Evolutionary conservation across 2,329 filamentous ascomycete species (phyloP).

Genomic region (Apiospora phragmitis): DNA sequence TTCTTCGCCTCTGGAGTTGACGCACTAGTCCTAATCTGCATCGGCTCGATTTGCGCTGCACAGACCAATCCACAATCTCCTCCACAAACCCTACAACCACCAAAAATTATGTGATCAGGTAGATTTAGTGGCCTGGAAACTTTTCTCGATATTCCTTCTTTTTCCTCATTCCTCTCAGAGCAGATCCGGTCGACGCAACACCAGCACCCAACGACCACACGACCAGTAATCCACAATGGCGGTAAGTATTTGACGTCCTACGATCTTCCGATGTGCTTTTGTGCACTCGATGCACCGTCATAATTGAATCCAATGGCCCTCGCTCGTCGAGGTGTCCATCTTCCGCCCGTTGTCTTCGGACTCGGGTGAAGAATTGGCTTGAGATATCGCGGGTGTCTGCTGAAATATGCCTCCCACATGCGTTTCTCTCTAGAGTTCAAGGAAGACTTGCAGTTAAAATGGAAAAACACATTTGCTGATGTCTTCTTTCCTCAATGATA

Average conservation of each 20-base stretch:
- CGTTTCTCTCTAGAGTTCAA: conserved; percentile 86
- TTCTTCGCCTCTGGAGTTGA: not conserved
- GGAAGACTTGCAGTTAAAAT: conserved; percentile 71
- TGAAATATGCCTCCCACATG: conserved; percentile 52
- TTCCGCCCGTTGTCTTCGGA: conserved; percentile 45
- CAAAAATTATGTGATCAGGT: conserved; percentile 13
- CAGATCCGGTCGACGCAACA: conserved; percentile 40
- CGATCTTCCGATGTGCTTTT: conserved; percentile 32
- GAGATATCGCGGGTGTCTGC: conserved; percentile 49
- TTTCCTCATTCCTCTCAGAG: conserved; percentile 31
- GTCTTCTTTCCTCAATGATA: conserved; percentile 99
- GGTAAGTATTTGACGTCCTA: conserved; percentile 52
- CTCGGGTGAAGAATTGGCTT: conserved; percentile 66
- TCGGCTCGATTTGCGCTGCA: not conserved
- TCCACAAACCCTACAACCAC: conserved; percentile 26
- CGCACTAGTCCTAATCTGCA: not conserved
- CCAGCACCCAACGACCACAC: conserved; percentile 45
- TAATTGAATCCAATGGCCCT: conserved; percentile 27
- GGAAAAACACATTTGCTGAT: conserved; percentile 88
- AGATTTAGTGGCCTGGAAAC: conserved; percentile 16
- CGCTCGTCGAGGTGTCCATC: conserved; percentile 36
- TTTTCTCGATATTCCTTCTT: conserved; percentile 31
- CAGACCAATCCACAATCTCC: conserved; percentile 15
- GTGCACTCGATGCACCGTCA: conserved; percentile 26
- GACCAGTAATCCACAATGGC: conserved; percentile 53